These are phyloP conservation scores for Moniliophthora roreri DNA, from an alignment of 1,284 basidiomycete species.

Conservation along the genomic window DNA sequence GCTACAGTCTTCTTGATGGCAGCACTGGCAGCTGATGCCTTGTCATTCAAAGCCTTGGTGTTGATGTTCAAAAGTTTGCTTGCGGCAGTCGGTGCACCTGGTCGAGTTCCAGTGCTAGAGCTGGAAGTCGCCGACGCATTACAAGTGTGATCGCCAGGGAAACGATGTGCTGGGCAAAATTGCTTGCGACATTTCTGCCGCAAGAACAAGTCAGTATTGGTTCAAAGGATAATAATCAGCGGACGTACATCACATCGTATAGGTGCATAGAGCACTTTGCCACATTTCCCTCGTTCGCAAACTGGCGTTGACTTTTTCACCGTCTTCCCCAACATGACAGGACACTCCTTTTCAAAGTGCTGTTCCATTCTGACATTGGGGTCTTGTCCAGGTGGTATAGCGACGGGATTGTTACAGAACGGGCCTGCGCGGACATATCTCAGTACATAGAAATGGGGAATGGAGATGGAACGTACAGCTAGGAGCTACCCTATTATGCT, in stretches of 20 bases:
- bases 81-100: constrained; percentile 18
- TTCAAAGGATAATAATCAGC: not conserved
- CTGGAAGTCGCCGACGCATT: constrained; percentile 23
- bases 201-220: constrained; percentile 6
- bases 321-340: constrained; percentile 60
- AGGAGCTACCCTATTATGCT: constrained; percentile 71
- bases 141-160: constrained; percentile 67
- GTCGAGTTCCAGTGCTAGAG: constrained; percentile 13
- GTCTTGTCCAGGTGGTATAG: constrained; percentile 70
- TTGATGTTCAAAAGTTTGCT: constrained; percentile 27
- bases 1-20: constrained; percentile 40
- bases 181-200: constrained; percentile 67
- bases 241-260: constrained; percentile 68
- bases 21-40: constrained; percentile 37
- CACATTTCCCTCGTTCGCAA: constrained; percentile 63
- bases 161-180: constrained; percentile 74
- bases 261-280: constrained; percentile 70
- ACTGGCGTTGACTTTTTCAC: constrained; percentile 53
- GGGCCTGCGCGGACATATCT: constrained; percentile 46
- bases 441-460: constrained; percentile 11
- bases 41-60: constrained; percentile 30
- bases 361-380: constrained; percentile 76
- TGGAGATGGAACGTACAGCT: constrained; percentile 47
- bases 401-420: constrained; percentile 68
- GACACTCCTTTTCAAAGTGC: constrained; percentile 66